Base-by-base conservation (phyloP, 169 alveolate genomes). In the Plasmodium fragile region DNA sequence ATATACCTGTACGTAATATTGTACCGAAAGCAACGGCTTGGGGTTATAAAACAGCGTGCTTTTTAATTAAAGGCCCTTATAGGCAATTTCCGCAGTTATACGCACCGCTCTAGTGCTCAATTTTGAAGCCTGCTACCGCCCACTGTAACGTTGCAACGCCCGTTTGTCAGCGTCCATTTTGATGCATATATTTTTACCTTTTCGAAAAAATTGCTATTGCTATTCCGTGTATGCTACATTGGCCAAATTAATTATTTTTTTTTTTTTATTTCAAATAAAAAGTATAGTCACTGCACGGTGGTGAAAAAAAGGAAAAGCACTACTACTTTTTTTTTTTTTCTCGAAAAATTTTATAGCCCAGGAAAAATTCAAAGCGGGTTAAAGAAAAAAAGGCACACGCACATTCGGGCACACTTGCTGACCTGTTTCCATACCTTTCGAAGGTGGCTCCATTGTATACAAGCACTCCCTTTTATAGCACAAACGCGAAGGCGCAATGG, bases 401-500 rank as follows among this genome's bases (percentile, higher is more conserved):
- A 22, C 7, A 6, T 49, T 49, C 1, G 59, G 53, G 59, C 59
- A 49, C 59, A 49, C 59, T 49, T 49, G 22, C 59, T 11, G 22
- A 49, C 59, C 3, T 70, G 71, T 34, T 69, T 70, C 55, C 55
- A 39, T 41, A 41, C 52, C 22, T 49, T 43, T 49, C 16, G 22
- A 49, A 49, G 22, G 8, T 13, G 59, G 6, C 22, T 49, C 8
- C 59, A 49, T 49, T 83, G 71, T 70, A 71, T 70, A 71, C 11
- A 11, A 41, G 13, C n/a, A n/a, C 18, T 22, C 53, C 65, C 18
- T 80, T 80, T 80, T 80, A 49, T 80, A 49, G 59, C 4, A 16
- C 7, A 22, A 8, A n/a, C 55, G 16, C 36, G 55, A n/a, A 22
- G 78, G 45, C 41, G 53, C 30, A 73, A 85, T 85, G 93, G 87